These are phyloP conservation scores for Daedaleopsis sinensis DNA, from an alignment of 768 basidiomycete species.

Conservation along the genomic window DNA sequence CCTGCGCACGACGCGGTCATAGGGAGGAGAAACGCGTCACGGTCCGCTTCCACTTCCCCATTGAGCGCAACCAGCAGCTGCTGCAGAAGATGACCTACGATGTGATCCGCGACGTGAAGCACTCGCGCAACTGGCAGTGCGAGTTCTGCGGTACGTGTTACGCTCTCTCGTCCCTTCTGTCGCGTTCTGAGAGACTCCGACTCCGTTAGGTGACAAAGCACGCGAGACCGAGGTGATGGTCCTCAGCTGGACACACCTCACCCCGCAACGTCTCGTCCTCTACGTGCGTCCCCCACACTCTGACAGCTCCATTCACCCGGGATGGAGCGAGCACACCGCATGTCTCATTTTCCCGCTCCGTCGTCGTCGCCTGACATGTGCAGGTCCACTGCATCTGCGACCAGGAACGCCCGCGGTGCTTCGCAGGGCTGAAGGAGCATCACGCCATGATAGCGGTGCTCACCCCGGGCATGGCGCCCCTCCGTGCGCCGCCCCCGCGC, in stretches of 20 bases:
- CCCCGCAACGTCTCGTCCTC: neutral
- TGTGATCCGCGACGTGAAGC: conserved; percentile 7
- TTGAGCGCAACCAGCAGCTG: conserved; percentile 4
- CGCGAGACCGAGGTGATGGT: neutral
- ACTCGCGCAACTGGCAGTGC: conserved; percentile 9
- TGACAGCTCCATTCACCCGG: neutral
- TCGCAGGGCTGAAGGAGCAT: neutral
- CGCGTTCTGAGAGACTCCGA: neutral
- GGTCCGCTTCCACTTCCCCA: conserved; percentile 10
- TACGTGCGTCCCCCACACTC: neutral
- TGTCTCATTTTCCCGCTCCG: too few relatives aligned
- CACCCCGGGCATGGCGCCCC: neutral
- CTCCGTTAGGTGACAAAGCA: neutral
- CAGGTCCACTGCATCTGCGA: conserved; percentile 23
- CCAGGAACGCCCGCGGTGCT: conserved; percentile 12
- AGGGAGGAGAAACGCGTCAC: neutral
- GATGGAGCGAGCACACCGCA: too few relatives aligned
- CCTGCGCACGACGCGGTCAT: too few relatives aligned
- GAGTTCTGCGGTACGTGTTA: conserved; percentile 11
- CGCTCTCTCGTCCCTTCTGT: neutral
- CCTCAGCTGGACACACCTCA: neutral
- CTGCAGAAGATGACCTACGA: neutral
- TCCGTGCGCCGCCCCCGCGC: conserved; percentile 1
- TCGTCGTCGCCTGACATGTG: too few relatives aligned
- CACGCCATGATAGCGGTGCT: neutral